A percentile compares a stretch with the other conserved stretches of the same genome.
Conservation (phyloP, 805 yeast genomes). For the Yarrowia phangngaensis region DNA sequence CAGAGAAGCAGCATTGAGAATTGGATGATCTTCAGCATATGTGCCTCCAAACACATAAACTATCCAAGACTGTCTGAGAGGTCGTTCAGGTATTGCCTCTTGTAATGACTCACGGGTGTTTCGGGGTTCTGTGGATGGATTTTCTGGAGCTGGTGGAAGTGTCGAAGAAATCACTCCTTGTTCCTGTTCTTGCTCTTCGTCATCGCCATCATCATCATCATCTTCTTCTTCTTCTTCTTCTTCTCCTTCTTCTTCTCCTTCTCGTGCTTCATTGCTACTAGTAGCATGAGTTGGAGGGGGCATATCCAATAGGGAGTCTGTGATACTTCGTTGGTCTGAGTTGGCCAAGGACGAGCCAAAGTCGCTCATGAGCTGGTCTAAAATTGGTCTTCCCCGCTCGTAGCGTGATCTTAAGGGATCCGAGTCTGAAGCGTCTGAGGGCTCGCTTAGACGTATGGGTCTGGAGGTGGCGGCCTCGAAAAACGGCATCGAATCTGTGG, state of each 20-base stretch:
- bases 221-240: too few relatives aligned
- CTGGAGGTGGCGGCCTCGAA: conserved; percentile 25
- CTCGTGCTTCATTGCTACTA: too few relatives aligned
- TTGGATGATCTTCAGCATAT: conserved; percentile 49
- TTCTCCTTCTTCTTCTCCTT: too few relatives aligned
- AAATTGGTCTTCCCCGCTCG: conserved; percentile 18
- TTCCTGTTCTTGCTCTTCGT: too few relatives aligned
- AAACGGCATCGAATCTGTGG: conserved; percentile 19
- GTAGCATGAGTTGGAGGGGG: too few relatives aligned
- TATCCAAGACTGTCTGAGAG: conserved; percentile 51
- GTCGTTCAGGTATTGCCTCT: conserved; percentile 11
- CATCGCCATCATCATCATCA: too few relatives aligned
- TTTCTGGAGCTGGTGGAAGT: neutral
- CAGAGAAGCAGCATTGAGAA: conserved; percentile 47
- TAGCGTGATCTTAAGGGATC: conserved; percentile 16
- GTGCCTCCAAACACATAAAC: conserved; percentile 59
- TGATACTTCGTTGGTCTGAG: conserved; percentile 1
- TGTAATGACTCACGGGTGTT: conserved; percentile 12
- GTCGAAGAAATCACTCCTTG: too few relatives aligned
- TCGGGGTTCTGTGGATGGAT: neutral
- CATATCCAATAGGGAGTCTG: conserved; percentile 12
- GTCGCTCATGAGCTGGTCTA: conserved; percentile 23
- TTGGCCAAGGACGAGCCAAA: conserved; percentile 25
- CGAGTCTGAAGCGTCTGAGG: conserved; percentile 4
- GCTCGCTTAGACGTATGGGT: conserved; percentile 18